Evolutionary conservation across 192 early-diverging fungal species (phyloP), one percentile per base, ranked within the genome.

Genomic region (Phlyctochytrium planicorne): DNA sequence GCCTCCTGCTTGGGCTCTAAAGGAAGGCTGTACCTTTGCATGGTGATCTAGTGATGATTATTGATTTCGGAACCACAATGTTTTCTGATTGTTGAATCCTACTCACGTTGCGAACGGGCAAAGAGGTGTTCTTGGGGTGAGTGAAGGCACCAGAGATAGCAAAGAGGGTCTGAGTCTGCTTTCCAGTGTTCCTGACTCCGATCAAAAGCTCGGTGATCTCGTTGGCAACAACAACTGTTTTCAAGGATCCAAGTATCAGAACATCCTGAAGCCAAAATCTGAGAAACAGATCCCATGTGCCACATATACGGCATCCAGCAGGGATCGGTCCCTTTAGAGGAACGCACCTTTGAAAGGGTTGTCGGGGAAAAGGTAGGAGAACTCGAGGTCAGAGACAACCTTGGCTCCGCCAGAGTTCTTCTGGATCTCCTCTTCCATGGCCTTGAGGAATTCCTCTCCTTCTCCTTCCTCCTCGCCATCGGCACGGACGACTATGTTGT

Each of bases 1-100:
- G 63, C 70, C 32, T 72, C 34, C 25, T 66, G 55, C 34, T 66
- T 72, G 17, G 70, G 29, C 23, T 60, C 70, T 14, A 72, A 50
- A 2, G 16, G 71, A 25, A 72, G 40, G 59, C 57, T 61, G 64
- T 36, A 66, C 27, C 70, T 35, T 35, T 61, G 60, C 27, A 30
- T 56, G 16, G 23, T 30, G 32, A 69, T 60, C 68, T 69, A 34
- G 34, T 30, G 47, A n/a, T 55, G 33, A 55, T 2, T 3, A 57
- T 66, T 3, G 65, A 4, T 32, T 29, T 57, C 55, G 27, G 10
- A 12, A 29, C n/a, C n/a, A n/a, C n/a, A n/a, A n/a, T n/a, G n/a
- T n/a, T n/a, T n/a, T n/a, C n/a, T n/a, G n/a, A n/a, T n/a, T n/a
- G n/a, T n/a, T n/a, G n/a, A n/a, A n/a, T n/a, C n/a, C n/a, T n/a